Evolutionary conservation across 2,329 filamentous ascomycete genomes (phyloP), one percentile per base, ranked within the genome.

Genomic region (Colletotrichum sp.): DNA sequence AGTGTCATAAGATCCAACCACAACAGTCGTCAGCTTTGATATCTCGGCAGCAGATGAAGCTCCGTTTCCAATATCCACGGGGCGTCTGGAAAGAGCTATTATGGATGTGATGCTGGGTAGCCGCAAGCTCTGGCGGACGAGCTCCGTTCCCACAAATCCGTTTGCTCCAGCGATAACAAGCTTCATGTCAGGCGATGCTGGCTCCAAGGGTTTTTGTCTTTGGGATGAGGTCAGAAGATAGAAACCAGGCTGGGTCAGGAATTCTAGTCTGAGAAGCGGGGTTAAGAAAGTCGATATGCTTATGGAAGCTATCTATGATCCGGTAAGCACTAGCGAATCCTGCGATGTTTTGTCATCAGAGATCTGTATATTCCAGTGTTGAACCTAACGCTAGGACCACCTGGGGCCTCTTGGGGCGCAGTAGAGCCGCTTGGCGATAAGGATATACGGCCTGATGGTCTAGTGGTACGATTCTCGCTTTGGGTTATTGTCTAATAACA

Each of bases 131-230:
- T 88, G 87, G 15, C 86, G 86, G 62, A 89, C 78, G 30, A 89
- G 75, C 69, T 89, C 87, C 44, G 78, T 82, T 49, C 81, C 88
- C 3, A 89, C 81, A 55, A 84, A 86, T 69, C 87, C 87, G 0
- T 84, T 87, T 6, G 85, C 84, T 3, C 87, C 87, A 13, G 83
- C 80, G 18, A 88, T 79, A 28, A 88, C 83, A 55, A 88, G 79
- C 76, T 88, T 89, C 87, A 88, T 88, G 89, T 16, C 2, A 44
- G 39, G 13, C 18, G 34, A 36, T 80, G 81, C 16, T 70, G 44
- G 44, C n/a, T 52, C 12, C 4, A 21, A 52, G n/a, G n/a, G 44
- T 21, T 13, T 52, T 52, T 52, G 10, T 12, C n/a, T 13, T 21
- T 13, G 2, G 44, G 10, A 52, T 49, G 39, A 49, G 39, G 9